phyloP scores from a whole-genome alignment of 306 rosid genomes.

The Abrus pulchellus region DNA sequence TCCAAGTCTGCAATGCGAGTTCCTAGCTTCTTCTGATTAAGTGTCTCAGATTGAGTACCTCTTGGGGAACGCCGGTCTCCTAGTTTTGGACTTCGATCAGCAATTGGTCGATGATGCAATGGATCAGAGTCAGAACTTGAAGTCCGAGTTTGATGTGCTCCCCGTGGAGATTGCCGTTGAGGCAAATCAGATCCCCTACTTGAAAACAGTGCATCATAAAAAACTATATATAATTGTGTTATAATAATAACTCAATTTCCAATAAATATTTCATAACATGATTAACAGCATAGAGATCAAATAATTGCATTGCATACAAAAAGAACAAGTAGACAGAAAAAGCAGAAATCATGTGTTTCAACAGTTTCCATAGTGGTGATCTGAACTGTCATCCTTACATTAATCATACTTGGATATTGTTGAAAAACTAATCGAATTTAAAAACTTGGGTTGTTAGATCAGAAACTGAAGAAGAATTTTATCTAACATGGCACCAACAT shows the following conservation, averaged over 20 bases:
- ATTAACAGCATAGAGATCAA: neutral
- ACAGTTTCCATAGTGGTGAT: slow-evolving; percentile 5
- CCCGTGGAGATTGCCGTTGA: slow-evolving; percentile 82
- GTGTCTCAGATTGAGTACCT: slow-evolving; percentile 68
- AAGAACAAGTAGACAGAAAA: neutral
- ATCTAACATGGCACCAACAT: slow-evolving; percentile 5
- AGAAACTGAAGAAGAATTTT: neutral
- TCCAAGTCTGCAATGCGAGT: slow-evolving; percentile 90
- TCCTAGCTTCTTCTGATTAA: slow-evolving; percentile 85
- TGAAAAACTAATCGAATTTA: neutral
- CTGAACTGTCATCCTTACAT: neutral
- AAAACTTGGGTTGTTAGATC: slow-evolving; percentile 8
- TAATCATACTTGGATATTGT: neutral
- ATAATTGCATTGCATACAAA: neutral
- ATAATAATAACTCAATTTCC: neutral
- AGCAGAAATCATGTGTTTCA: neutral
- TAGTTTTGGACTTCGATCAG: slow-evolving; percentile 81
- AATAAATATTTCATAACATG: neutral
- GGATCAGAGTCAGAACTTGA: slow-evolving; percentile 83
- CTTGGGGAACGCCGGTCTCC: slow-evolving; percentile 86
- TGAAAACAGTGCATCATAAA: slow-evolving; percentile 21
- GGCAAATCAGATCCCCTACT: slow-evolving; percentile 81
- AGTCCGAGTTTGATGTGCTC: slow-evolving; percentile 71
- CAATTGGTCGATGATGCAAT: slow-evolving; percentile 70
- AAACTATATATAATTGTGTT: neutral